These are phyloP conservation scores for Trichocladium antarcticum DNA, from an alignment of 495 filamentous ascomycete genomes.

Conservation along the genomic window DNA sequence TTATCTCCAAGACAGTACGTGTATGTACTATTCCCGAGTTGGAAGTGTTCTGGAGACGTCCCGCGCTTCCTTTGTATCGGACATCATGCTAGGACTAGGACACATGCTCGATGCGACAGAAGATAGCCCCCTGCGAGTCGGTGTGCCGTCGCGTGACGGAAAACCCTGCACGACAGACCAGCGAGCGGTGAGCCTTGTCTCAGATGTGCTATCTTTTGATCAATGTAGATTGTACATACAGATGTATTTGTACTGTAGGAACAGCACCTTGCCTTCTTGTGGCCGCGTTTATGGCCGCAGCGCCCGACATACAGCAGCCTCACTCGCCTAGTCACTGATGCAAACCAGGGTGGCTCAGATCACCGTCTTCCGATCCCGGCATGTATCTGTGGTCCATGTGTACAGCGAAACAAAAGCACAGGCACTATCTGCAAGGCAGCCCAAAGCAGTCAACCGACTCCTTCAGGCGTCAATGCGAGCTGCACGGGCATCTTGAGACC, in stretches of 20 bases:
- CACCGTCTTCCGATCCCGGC: slow-evolving; percentile 5
- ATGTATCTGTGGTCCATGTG: background rate
- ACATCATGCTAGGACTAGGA: no score
- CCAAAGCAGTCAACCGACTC: slow-evolving; percentile 9
- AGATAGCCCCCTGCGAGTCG: background rate
- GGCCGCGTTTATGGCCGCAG: slow-evolving; percentile 25
- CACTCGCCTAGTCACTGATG: background rate
- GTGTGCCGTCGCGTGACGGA: background rate
- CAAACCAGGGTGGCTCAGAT: slow-evolving; percentile 7
- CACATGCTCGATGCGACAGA: background rate
- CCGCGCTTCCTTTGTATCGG: no score
- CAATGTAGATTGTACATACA: background rate
- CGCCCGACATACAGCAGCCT: slow-evolving; percentile 9
- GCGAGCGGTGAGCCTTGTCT: background rate
- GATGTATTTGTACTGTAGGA: no score
- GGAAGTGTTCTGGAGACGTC: background rate
- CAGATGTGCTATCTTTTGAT: background rate
- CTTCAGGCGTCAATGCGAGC: slow-evolving; percentile 27
- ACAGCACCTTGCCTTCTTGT: background rate
- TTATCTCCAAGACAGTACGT: no score
- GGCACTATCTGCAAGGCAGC: slow-evolving; percentile 21
- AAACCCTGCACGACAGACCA: background rate
- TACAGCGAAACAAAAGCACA: background rate
- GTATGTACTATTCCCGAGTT: no score
- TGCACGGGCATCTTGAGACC: slow-evolving; percentile 1